phyloP scores from a whole-genome alignment of 495 filamentous ascomycete species.

The Penicillium robsamsonii region DNA sequence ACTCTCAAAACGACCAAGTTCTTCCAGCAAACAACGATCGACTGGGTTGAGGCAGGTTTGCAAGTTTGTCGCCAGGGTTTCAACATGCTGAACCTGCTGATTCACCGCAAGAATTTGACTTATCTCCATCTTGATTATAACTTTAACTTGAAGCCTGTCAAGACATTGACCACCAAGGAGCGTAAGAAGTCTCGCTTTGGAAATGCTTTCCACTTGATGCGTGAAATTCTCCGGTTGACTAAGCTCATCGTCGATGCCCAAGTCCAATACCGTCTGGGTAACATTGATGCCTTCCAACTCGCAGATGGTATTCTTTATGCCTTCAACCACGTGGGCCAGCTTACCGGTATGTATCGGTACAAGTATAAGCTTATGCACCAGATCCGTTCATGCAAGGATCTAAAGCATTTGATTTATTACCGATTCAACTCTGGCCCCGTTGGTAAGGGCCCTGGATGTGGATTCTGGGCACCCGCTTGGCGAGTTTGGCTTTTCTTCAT shows the following conservation, averaged over 20 bases:
- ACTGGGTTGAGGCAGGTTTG: constrained; percentile 98
- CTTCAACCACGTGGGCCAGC: constrained; percentile 98
- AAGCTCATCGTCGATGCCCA: constrained; percentile 99
- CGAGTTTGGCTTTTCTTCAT: constrained; percentile 99
- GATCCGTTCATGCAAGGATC: constrained; percentile 97
- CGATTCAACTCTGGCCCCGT: constrained; percentile 98
- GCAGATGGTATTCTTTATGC: constrained; percentile 98
- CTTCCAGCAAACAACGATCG: constrained; percentile 98
- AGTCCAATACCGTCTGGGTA: constrained; percentile 95
- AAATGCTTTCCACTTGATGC: constrained; percentile 99
- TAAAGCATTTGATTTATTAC: constrained; percentile 99
- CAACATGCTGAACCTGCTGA: constrained; percentile 98
- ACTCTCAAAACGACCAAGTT: constrained; percentile 95
- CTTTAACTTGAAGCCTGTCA: constrained; percentile 99
- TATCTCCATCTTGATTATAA: constrained; percentile 99
- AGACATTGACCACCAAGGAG: constrained; percentile 98
- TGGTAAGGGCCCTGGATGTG: constrained; percentile 96
- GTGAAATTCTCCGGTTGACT: constrained; percentile 95
- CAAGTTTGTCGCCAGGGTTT: constrained; percentile 98
- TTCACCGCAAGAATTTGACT: constrained; percentile 97
- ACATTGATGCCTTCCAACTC: constrained; percentile 98
- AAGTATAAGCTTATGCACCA: constrained; percentile 99
- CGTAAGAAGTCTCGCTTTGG: constrained; percentile 99
- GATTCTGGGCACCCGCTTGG: constrained; percentile 99
- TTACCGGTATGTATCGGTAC: constrained; percentile 99